Evolutionary conservation across 495 filamentous ascomycete genomes (phyloP).

Genomic region (Penicillium soppii): DNA sequence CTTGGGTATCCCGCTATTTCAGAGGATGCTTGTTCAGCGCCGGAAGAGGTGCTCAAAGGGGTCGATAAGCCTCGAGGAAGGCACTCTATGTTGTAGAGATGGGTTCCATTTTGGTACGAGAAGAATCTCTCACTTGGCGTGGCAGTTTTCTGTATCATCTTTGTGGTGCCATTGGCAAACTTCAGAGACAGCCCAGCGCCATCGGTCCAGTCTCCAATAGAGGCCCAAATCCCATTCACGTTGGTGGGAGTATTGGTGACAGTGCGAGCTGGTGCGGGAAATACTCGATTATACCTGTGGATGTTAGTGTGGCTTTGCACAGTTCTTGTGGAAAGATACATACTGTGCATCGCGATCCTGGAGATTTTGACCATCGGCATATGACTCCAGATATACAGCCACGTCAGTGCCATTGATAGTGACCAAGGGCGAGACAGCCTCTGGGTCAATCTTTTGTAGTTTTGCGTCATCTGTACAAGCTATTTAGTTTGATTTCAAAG

Average conservation of each 20-base stretch:
- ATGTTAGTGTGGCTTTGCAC: slow-evolving; percentile 1
- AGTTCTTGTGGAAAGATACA: neutral
- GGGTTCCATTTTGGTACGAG: slow-evolving; percentile 21
- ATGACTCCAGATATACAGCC: slow-evolving; percentile 22
- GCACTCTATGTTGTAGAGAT: slow-evolving; percentile 20
- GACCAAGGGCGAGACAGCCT: slow-evolving; percentile 25
- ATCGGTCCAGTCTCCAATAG: slow-evolving; percentile 22
- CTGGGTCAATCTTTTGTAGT: slow-evolving; percentile 7
- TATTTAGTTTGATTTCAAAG: neutral
- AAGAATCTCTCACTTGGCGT: slow-evolving; percentile 23
- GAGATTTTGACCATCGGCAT: slow-evolving; percentile 15
- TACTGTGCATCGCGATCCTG: slow-evolving; percentile 44
- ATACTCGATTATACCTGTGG: slow-evolving; percentile 26
- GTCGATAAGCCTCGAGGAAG: slow-evolving; percentile 17
- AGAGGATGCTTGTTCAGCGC: slow-evolving; percentile 62
- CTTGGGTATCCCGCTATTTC: slow-evolving; percentile 44
- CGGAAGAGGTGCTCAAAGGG: slow-evolving; percentile 5
- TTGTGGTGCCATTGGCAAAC: slow-evolving; percentile 21
- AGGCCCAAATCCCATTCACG: slow-evolving; percentile 23
- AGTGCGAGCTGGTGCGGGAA: slow-evolving; percentile 23
- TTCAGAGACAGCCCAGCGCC: slow-evolving; percentile 17
- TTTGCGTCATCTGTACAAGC: slow-evolving; percentile 20
- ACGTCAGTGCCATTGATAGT: slow-evolving; percentile 35
- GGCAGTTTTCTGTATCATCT: slow-evolving; percentile 17
- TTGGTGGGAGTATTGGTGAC: slow-evolving; percentile 19